Base-by-base conservation (phyloP, 495 filamentous ascomycete species). In the Xylaria cubensis region DNA sequence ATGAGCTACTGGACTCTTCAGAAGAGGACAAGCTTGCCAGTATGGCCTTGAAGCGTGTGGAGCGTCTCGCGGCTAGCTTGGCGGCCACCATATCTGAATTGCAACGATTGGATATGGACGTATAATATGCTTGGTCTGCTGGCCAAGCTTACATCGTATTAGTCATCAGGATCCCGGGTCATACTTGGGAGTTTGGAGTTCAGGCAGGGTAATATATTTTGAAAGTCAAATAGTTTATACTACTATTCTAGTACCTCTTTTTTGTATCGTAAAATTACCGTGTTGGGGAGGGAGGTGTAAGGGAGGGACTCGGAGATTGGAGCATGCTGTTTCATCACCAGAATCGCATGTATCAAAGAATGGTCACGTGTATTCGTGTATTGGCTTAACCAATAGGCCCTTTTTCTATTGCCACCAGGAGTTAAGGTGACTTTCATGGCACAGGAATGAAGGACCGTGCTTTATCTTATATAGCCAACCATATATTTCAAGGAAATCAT, bases 1-100 rank as follows among this genome's bases (percentile, higher is more conserved):
- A 86, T 69, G 88, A 92, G 74, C 84, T 94, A 17, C 84, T 91
- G 19, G 84, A 81, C 48, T 71, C 79, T 15, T 75, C 89, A 5
- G 81, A 81, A n/a, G 82, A 87, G n/a, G 88, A 90, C 24, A 64
- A 55, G 15, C 34, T 64, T 24, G 73, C 77, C 26, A 78, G 62
- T 10, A 73, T 82, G 9, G 83, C 83, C 24, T 79, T 82, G 76
- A 78, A 73, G 24, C 79, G 82, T 34, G 77, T 86, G 34, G 78
- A 84, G 64, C 76, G 83, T 58, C 76, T 87, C 69, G 74, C 75
- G 17, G 81, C 80, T 3, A 80, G 78, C 39, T 76, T 86, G 10
- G 83, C 85, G 24, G 70, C 74, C 4, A 77, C 82, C 24, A 67
- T 80, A 19, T 79, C 83, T 32, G 76, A 83, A 67, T 74, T 87